A percentile compares a stretch with the other conserved stretches of the same genome.
phyloP scores from a whole-genome alignment of 2,329 filamentous ascomycete genomes.

The Sporothrix schenckii region DNA sequence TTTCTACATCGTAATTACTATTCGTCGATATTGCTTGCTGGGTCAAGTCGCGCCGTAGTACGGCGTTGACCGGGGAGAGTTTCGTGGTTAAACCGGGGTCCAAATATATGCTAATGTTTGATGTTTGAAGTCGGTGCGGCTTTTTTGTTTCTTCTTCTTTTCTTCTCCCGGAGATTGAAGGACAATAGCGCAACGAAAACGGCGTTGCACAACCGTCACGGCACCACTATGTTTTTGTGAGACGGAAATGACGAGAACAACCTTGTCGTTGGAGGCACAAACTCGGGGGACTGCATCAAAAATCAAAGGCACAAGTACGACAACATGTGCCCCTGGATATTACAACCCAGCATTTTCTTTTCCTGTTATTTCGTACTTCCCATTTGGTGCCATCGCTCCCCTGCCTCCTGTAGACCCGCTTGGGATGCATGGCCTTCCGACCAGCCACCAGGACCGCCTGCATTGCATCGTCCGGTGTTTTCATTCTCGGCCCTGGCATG shows the following conservation, averaged over 20 bases:
- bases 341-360: background rate
- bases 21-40: background rate
- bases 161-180: slow-evolving; percentile 9
- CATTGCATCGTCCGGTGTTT: slow-evolving; percentile 1
- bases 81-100: background rate
- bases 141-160: slow-evolving; percentile 1
- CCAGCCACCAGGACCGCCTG: background rate
- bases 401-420: background rate
- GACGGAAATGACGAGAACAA: background rate
- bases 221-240: background rate
- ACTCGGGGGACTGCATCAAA: background rate
- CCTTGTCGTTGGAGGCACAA: background rate
- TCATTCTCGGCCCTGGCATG: background rate
- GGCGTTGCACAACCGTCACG: background rate
- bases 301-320: background rate
- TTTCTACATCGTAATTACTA: too few species aligned
- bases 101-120: background rate
- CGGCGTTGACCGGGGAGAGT: background rate
- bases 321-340: background rate
- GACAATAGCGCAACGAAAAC: slow-evolving; percentile 7
- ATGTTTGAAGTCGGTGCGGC: background rate
- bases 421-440: background rate
- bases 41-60: too few species aligned
- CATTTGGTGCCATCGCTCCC: background rate
- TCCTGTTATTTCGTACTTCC: background rate